phyloP scores from a whole-genome alignment of 1,284 basidiomycete species.

The Puccinia brachypodii region DNA sequence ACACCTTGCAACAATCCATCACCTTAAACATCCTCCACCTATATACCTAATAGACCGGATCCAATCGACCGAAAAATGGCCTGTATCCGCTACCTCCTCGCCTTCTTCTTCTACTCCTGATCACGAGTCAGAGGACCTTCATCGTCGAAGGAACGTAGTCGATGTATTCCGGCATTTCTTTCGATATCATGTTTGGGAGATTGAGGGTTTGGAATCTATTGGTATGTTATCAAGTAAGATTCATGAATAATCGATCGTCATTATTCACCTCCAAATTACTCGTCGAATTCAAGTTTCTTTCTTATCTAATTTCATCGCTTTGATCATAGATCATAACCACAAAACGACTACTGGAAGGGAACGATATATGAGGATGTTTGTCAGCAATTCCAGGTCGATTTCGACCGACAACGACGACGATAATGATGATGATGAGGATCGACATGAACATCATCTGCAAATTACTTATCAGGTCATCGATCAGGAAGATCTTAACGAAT shows the following conservation, averaged over 20 bases:
- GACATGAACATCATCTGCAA: no score
- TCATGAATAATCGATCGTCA: background rate
- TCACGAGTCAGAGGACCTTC: background rate
- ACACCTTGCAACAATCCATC: background rate
- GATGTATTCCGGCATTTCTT: background rate
- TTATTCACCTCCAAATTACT: background rate
- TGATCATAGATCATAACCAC: background rate
- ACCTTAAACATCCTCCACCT: background rate
- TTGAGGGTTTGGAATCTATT: background rate
- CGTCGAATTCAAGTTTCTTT: no score
- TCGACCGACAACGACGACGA: background rate
- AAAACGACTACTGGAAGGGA: background rate
- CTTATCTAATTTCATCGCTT: background rate
- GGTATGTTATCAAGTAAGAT: background rate
- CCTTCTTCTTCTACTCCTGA: no score
- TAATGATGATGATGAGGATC: no score
- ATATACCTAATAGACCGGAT: background rate
- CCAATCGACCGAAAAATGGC: background rate
- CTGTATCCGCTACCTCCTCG: background rate
- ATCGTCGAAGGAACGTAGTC: background rate
- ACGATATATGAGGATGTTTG: background rate
- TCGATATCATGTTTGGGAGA: background rate
- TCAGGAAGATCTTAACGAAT: background rate
- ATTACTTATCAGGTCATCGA: background rate
- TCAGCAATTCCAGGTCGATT: background rate